phyloP scores from a whole-genome alignment of 2,329 filamentous ascomycete genomes.

The Metarhizium anisopliae region DNA sequence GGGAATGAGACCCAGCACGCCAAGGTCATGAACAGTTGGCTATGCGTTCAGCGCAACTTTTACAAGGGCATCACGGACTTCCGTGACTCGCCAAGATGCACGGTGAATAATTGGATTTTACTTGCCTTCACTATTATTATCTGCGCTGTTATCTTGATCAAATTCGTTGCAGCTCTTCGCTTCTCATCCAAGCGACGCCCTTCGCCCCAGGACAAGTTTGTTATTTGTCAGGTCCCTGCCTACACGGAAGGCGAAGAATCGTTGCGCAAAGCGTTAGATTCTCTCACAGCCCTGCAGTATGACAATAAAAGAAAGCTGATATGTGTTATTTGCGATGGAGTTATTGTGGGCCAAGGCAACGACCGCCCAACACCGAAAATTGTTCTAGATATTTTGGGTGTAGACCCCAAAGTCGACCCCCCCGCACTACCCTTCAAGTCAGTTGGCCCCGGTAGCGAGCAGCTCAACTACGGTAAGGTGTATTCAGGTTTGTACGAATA shows the following conservation, averaged over 20 bases:
- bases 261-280: slow-evolving; percentile 85
- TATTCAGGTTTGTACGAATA: slow-evolving; percentile 97
- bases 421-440: slow-evolving; percentile 91
- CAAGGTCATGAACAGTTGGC: slow-evolving; percentile 55
- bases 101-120: slow-evolving; percentile 85
- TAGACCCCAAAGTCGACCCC: slow-evolving; percentile 93
- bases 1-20: slow-evolving; percentile 42
- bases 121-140: slow-evolving; percentile 81
- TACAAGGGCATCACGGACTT: slow-evolving; percentile 82
- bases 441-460: slow-evolving; percentile 77
- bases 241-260: slow-evolving; percentile 98
- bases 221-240: slow-evolving; percentile 95
- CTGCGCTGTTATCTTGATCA: slow-evolving; percentile 69
- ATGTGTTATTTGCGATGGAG: slow-evolving; percentile 91
- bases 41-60: slow-evolving; percentile 77
- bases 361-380: slow-evolving; percentile 96
- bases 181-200: slow-evolving; percentile 88
- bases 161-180: slow-evolving; percentile 88
- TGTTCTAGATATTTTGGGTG: slow-evolving; percentile 91
- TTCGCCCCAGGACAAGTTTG: slow-evolving; percentile 91
- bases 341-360: slow-evolving; percentile 93
- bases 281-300: slow-evolving; percentile 86
- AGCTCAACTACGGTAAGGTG: slow-evolving; percentile 97
- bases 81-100: slow-evolving; percentile 64
- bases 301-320: slow-evolving; percentile 98